Conservation (phyloP, 2,329 filamentous ascomycete species). For the Fusarium tupiense region DNA sequence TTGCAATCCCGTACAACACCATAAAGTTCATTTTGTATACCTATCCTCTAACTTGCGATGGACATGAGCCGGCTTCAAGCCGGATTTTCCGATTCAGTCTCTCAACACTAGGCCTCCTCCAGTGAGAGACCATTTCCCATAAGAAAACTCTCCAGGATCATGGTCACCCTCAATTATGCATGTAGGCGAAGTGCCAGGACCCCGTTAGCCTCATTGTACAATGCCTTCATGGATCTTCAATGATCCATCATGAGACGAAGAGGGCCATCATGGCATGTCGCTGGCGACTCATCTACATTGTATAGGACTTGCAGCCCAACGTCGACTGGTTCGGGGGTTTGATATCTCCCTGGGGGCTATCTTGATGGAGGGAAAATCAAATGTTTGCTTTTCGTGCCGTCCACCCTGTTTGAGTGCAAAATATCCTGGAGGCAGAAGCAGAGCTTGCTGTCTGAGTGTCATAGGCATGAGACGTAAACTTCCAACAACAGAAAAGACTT, state of each 20-base stretch:
- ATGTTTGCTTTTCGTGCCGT: constrained; percentile 4
- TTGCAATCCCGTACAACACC: background rate
- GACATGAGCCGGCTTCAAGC: background rate
- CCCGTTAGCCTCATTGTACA: constrained; percentile 7
- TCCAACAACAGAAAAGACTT: background rate
- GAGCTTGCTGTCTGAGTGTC: background rate
- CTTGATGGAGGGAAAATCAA: constrained; percentile 28
- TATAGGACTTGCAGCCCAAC: background rate
- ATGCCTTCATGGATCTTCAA: constrained; percentile 19
- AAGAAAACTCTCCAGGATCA: background rate
- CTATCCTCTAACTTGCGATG: background rate
- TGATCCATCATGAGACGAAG: constrained; percentile 28
- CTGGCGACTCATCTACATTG: background rate
- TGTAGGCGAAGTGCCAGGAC: background rate
- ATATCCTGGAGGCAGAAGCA: background rate
- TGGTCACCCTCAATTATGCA: background rate
- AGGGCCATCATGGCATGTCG: constrained; percentile 29
- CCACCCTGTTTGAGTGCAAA: background rate
- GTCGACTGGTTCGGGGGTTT: background rate
- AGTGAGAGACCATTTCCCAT: background rate
- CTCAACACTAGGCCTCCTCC: background rate
- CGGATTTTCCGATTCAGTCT: background rate
- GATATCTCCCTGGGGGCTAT: background rate
- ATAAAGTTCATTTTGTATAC: background rate
- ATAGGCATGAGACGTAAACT: background rate